These are phyloP conservation scores for Rubia tinctorum DNA, from an alignment of 305 asterid genomes.

Conservation along the genomic window DNA sequence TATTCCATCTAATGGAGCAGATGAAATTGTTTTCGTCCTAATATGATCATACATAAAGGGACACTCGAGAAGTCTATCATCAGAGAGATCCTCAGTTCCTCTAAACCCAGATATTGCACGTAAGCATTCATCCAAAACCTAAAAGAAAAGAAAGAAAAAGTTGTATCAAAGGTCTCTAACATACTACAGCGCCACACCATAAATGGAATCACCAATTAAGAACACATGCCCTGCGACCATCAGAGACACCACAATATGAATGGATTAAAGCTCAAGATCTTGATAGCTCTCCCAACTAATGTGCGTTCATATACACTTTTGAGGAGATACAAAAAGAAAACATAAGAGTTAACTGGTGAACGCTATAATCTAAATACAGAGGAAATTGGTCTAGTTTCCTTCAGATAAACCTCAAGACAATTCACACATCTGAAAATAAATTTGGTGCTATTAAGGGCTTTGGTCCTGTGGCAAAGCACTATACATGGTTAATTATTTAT, in stretches of 20 bases:
- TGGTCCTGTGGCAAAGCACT: background rate
- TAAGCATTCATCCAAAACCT: slow-evolving; percentile 94
- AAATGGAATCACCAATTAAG: background rate
- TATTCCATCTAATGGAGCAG: slow-evolving; percentile 73
- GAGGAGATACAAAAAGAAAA: background rate
- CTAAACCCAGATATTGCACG: slow-evolving; percentile 94
- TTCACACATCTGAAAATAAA: background rate
- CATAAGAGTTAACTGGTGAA: background rate
- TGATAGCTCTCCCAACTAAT: background rate
- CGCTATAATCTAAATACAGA: background rate
- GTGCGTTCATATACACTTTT: background rate
- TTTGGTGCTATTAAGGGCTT: background rate
- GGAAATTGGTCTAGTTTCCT: background rate
- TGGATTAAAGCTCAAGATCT: background rate
- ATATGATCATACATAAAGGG: slow-evolving; percentile 86
- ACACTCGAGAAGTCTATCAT: slow-evolving; percentile 65
- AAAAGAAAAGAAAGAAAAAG: slow-evolving; percentile 22
- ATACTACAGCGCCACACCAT: background rate
- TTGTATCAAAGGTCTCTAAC: slow-evolving; percentile 12
- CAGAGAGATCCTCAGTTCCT: slow-evolving; percentile 92
- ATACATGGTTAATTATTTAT: background rate
- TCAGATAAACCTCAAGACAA: background rate
- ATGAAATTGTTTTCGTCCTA: slow-evolving; percentile 75
- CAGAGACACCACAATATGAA: background rate
- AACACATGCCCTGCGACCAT: background rate